Evolutionary conservation across 1,284 basidiomycete species (phyloP).

Genomic region (Heterobasidion annosum): DNA sequence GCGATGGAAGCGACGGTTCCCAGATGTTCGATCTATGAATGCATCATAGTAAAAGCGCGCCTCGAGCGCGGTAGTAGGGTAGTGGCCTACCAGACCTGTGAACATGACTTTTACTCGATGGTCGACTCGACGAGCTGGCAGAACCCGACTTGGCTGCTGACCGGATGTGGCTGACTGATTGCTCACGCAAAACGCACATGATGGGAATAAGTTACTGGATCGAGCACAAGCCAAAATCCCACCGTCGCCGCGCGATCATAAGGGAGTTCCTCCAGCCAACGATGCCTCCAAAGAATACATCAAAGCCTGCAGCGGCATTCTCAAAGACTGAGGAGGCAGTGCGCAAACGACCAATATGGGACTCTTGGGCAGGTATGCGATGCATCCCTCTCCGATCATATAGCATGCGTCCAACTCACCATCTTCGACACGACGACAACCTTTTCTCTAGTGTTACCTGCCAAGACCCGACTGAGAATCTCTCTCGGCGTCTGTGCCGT

Average conservation of each 20-base stretch:
- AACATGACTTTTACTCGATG: slow-evolving; percentile 35
- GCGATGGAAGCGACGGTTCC: slow-evolving; percentile 62
- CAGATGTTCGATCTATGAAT: slow-evolving; percentile 67
- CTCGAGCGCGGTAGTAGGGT: not conserved
- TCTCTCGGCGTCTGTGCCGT: slow-evolving; percentile 47
- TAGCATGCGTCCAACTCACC: not conserved
- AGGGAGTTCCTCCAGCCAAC: not conserved
- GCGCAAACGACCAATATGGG: slow-evolving; percentile 20
- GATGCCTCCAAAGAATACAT: not conserved
- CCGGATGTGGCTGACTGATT: not conserved
- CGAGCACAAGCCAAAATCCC: not conserved
- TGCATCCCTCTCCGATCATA: not conserved
- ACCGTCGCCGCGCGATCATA: not conserved
- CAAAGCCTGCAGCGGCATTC: not conserved
- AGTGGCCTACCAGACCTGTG: slow-evolving; percentile 54
- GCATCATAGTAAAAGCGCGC: not conserved
- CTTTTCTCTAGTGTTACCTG: slow-evolving; percentile 38
- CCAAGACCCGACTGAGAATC: slow-evolving; percentile 47
- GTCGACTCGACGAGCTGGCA: not conserved
- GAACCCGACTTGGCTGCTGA: not conserved
- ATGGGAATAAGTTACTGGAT: not conserved
- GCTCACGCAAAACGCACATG: not conserved
- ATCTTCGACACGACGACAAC: not conserved
- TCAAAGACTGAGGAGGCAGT: slow-evolving; percentile 5
- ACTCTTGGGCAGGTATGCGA: slow-evolving; percentile 24